phyloP scores from a whole-genome alignment of 176 grass and related monocot species.

The Bromus sterilis region DNA sequence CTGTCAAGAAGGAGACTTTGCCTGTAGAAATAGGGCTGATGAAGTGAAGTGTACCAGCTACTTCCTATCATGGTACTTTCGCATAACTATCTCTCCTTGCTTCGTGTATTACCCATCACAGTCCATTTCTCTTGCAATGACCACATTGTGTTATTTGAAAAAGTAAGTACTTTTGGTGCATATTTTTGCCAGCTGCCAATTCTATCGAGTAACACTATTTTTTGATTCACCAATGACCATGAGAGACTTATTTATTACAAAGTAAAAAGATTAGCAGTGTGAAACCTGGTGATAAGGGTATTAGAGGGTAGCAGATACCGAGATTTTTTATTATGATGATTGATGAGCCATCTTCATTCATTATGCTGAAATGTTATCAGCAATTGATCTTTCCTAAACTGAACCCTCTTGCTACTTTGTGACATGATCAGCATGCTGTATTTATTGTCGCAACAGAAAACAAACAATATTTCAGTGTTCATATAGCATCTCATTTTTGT shows the following conservation, averaged over 20 bases:
- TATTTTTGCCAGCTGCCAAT: not conserved
- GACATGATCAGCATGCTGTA: not conserved
- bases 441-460: not conserved
- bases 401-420: not conserved
- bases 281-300: not conserved
- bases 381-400: not conserved
- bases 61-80: not conserved
- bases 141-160: not conserved
- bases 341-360: not conserved
- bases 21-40: not conserved
- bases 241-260: not conserved
- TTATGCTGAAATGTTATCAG: not conserved
- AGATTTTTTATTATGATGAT: not conserved
- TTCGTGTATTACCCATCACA: not conserved
- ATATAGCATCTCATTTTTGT: not conserved
- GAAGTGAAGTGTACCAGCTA: not conserved
- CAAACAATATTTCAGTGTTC: not conserved
- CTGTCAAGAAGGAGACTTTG: not conserved
- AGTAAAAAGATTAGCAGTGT: too few species aligned
- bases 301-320: not conserved
- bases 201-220: not conserved
- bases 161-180: not conserved
- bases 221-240: not conserved
- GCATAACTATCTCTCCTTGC: not conserved
- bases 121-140: not conserved